phyloP scores from a whole-genome alignment of 2,329 filamentous ascomycete species.

The Colletotrichum incanum region DNA sequence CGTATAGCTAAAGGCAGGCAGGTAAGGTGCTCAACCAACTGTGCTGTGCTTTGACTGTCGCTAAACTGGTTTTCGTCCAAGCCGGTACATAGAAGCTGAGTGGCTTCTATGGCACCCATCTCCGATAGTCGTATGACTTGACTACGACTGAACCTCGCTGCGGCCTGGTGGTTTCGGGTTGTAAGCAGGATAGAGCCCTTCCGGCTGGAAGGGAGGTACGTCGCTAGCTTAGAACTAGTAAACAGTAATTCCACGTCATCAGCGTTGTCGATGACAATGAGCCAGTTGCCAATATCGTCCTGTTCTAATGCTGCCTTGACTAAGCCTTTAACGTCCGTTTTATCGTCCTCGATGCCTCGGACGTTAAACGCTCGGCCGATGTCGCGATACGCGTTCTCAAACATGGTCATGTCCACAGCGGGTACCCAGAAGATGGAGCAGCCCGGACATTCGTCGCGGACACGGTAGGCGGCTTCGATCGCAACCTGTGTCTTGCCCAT shows the following conservation, averaged over 20 bases:
- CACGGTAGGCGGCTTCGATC: conserved; percentile 52
- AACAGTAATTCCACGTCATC: conserved; percentile 55
- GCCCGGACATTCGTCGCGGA: conserved; percentile 46
- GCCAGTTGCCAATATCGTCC: conserved; percentile 53
- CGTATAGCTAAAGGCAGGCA: conserved; percentile 55
- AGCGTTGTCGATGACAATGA: conserved; percentile 63
- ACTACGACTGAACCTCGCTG: conserved; percentile 35
- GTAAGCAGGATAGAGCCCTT: conserved; percentile 46
- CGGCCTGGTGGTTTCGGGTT: conserved; percentile 42
- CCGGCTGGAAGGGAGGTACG: conserved; percentile 50
- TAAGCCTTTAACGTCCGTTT: conserved; percentile 54
- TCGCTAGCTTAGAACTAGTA: conserved; percentile 40
- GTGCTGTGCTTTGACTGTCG: conserved; percentile 41
- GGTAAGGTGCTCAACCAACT: conserved; percentile 50
- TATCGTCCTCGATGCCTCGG: conserved; percentile 50
- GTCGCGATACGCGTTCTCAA: conserved; percentile 54
- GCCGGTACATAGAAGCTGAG: conserved; percentile 45
- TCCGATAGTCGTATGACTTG: conserved; percentile 45
- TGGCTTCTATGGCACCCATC: conserved; percentile 46
- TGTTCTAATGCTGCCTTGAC: conserved; percentile 49
- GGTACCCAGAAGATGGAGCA: conserved; percentile 60
- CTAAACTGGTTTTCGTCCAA: conserved; percentile 44
- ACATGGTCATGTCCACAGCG: conserved; percentile 47
- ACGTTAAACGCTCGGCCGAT: conserved; percentile 52
- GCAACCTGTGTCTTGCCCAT: conserved; percentile 59